These are phyloP conservation scores for Zygosaccharomyces bisporus DNA, from an alignment of 805 yeast genomes.

Conservation along the genomic window DNA sequence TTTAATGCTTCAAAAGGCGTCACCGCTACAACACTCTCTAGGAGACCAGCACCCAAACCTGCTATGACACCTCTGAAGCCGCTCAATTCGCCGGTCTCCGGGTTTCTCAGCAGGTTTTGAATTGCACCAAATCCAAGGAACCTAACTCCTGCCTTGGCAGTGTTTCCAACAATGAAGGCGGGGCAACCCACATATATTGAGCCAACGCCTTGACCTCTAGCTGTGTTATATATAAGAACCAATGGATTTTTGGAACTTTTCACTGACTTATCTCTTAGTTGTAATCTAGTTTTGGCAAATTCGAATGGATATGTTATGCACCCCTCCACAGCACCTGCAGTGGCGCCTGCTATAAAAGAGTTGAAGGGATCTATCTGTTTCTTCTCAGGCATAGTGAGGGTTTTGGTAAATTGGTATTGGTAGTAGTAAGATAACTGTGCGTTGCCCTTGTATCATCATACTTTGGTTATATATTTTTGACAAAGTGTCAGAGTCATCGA, in stretches of 20 bases:
- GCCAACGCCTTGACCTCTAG: constrained; percentile 70
- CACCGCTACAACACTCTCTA: constrained; percentile 89
- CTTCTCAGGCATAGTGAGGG: constrained; percentile 16
- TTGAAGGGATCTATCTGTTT: constrained; percentile 61
- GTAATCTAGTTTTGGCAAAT: constrained; percentile 91
- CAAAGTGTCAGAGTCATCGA: constrained; percentile 7
- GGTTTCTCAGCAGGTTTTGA: constrained; percentile 71
- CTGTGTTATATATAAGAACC: constrained; percentile 69
- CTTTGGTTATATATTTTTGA: constrained; percentile 3
- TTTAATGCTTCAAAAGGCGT: constrained; percentile 97
- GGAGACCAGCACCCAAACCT: constrained; percentile 94
- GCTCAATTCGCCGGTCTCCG: constrained; percentile 72
- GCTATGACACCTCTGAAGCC: constrained; percentile 92
- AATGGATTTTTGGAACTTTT: constrained; percentile 78
- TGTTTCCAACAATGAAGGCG: constrained; percentile 92
- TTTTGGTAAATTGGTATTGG: not conserved
- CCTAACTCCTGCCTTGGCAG: constrained; percentile 93
- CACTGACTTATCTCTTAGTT: constrained; percentile 64
- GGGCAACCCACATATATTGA: constrained; percentile 94
- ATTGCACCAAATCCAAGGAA: constrained; percentile 90
- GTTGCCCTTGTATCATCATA: not conserved
- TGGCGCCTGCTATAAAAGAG: constrained; percentile 91
- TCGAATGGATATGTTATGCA: constrained; percentile 92
- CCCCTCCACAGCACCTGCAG: constrained; percentile 96
- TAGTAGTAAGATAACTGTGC: not conserved